These are phyloP conservation scores for Cardamine resedifolia DNA, from an alignment of 345 rosid species.

Conservation along the genomic window DNA sequence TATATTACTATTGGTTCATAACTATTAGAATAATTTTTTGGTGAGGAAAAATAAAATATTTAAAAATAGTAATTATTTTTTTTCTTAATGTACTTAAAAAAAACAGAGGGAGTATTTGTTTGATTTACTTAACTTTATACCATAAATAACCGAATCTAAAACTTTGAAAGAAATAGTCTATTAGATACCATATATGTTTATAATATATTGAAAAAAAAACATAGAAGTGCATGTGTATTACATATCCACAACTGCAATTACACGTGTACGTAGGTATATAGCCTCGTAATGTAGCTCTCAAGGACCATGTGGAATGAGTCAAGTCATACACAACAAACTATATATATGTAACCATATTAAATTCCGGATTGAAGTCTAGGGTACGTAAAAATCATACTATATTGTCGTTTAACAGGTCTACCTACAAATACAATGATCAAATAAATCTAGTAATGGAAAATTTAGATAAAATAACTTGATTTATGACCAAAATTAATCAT, in stretches of 20 bases:
- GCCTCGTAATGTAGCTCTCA: conserved; percentile 15
- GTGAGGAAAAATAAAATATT: too few species aligned
- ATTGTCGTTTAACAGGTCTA: not conserved
- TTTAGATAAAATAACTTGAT: not conserved
- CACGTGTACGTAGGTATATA: conserved; percentile 13
- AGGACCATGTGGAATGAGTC: conserved; percentile 34
- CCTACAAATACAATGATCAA: too few species aligned
- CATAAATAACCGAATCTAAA: not conserved
- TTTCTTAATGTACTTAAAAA: too few species aligned
- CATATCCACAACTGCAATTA: not conserved
- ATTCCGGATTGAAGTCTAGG: not conserved
- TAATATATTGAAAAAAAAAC: too few species aligned
- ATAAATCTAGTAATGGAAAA: not conserved
- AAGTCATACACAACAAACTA: too few species aligned
- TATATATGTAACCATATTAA: not conserved
- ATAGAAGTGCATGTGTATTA: not conserved
- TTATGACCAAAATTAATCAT: not conserved
- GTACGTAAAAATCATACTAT: not conserved
- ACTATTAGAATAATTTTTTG: too few species aligned
- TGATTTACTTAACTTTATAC: not conserved
- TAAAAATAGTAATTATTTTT: too few species aligned
- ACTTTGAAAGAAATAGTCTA: not conserved
- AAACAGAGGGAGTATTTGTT: too few species aligned
- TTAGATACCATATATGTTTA: not conserved
- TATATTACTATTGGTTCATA: too few species aligned